Evolutionary conservation across 257 asterid genomes (phyloP).

Genomic region (Ilex aquifolium): DNA sequence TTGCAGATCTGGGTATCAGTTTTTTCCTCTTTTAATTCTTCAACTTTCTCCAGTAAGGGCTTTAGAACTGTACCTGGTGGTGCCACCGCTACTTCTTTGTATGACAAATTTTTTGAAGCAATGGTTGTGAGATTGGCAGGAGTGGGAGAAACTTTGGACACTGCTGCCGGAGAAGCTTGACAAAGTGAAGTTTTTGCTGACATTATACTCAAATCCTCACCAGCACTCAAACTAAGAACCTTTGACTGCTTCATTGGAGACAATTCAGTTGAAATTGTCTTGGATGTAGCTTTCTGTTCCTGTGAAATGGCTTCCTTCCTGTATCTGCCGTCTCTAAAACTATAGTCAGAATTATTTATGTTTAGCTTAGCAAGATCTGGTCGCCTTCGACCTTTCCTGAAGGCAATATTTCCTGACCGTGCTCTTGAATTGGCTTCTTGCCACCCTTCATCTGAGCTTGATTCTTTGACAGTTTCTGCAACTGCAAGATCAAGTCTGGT

Average conservation of each 20-base stretch:
- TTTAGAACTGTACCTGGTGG: slow-evolving; percentile 96
- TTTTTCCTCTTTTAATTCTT: slow-evolving; percentile 60
- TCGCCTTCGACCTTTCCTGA: slow-evolving; percentile 54
- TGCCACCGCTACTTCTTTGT: slow-evolving; percentile 93
- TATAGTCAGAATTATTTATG: slow-evolving; percentile 33
- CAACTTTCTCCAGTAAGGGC: slow-evolving; percentile 86
- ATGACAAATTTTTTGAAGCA: slow-evolving; percentile 82
- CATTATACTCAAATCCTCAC: slow-evolving; percentile 45
- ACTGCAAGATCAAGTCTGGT: slow-evolving; percentile 19
- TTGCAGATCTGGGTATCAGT: slow-evolving; percentile 45
- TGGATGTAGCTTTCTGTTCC: slow-evolving; percentile 46
- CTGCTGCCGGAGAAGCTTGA: slow-evolving; percentile 38
- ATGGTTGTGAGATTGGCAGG: slow-evolving; percentile 60
- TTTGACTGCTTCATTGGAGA: slow-evolving; percentile 42
- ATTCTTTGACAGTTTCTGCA: slow-evolving; percentile 34
- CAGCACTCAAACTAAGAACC: slow-evolving; percentile 21
- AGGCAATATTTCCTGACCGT: slow-evolving; percentile 50
- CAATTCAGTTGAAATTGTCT: slow-evolving; percentile 37
- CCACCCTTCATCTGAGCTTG: slow-evolving; percentile 86
- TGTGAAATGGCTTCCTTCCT: slow-evolving; percentile 52
- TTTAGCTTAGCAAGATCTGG: slow-evolving; percentile 71
- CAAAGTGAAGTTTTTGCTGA: slow-evolving; percentile 35
- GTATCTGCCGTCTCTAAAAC: slow-evolving; percentile 36
- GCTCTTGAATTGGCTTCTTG: slow-evolving; percentile 87
- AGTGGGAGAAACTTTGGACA: slow-evolving; percentile 37